Percentiles rank a stretch among this genome's conserved stretches.
Conservation (phyloP, 2,329 filamentous ascomycete genomes). For the Ilyonectria sp. region DNA sequence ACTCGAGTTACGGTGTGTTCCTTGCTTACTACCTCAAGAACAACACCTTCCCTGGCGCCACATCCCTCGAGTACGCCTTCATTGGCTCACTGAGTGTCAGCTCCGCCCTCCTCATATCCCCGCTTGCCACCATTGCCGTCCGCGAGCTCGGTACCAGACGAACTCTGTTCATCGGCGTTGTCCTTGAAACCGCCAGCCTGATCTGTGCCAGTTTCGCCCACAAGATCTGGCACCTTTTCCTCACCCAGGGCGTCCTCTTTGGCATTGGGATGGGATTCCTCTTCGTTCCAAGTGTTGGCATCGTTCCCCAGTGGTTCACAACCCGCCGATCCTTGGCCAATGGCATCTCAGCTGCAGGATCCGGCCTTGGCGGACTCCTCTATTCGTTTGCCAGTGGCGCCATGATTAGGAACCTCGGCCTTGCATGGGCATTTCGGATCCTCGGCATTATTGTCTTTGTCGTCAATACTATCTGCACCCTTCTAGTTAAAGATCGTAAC, state of each 20-base stretch:
- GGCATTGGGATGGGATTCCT: constrained; percentile 85
- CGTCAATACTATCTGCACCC: constrained; percentile 74
- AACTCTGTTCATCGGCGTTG: constrained; percentile 75
- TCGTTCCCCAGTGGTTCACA: constrained; percentile 83
- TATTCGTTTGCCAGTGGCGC: constrained; percentile 79
- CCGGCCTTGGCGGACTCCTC: constrained; percentile 80
- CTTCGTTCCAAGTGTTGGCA: constrained; percentile 78
- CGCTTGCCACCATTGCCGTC: constrained; percentile 74
- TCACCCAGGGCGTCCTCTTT: constrained; percentile 82
- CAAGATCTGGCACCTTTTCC: constrained; percentile 82
- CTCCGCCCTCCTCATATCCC: constrained; percentile 76
- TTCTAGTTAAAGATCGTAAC: constrained; percentile 81
- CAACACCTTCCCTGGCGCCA: constrained; percentile 74
- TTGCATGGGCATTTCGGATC: constrained; percentile 78
- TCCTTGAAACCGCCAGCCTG: constrained; percentile 75
- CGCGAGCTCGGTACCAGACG: constrained; percentile 74
- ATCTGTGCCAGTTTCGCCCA: constrained; percentile 79
- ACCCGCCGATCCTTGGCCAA: constrained; percentile 79
- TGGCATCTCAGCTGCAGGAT: constrained; percentile 77
- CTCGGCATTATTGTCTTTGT: constrained; percentile 75
- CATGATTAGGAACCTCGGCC: constrained; percentile 75
- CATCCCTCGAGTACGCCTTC: constrained; percentile 80
- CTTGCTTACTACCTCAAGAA: constrained; percentile 71
- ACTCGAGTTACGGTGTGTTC: constrained; percentile 67
- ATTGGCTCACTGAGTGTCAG: constrained; percentile 67